These are phyloP conservation scores for Gastrolobium bilobum DNA, from an alignment of 306 rosid species.

Conservation along the genomic window DNA sequence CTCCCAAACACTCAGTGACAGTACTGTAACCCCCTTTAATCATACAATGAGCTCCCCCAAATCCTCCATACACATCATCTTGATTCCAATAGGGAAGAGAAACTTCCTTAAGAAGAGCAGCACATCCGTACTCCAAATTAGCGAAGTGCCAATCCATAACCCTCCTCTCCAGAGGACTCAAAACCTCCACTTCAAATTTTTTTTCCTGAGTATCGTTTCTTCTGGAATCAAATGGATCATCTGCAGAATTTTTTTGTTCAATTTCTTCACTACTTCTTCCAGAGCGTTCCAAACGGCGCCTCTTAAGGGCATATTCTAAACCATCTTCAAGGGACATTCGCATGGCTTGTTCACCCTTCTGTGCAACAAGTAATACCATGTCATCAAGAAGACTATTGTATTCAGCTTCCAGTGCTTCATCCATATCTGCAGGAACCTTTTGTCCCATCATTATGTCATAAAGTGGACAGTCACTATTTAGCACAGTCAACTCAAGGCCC, in stretches of 20 bases:
- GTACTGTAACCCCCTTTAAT: conserved; percentile 96
- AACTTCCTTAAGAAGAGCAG: conserved; percentile 88
- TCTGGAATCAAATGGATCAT: conserved; percentile 52
- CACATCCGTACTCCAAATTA: conserved; percentile 98
- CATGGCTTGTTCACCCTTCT: conserved; percentile 85
- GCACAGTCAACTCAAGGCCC: conserved; percentile 91
- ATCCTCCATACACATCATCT: conserved; percentile 98
- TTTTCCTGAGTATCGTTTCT: conserved; percentile 44
- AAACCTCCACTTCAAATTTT: conserved; percentile 59
- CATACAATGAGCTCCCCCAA: conserved; percentile 99
- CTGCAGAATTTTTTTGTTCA: conserved; percentile 50
- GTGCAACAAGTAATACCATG: conserved; percentile 86
- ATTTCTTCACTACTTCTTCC: conserved; percentile 57
- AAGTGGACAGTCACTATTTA: conserved; percentile 98
- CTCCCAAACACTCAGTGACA: conserved; percentile 91
- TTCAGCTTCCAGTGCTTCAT: conserved; percentile 95
- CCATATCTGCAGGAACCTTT: conserved; percentile 92
- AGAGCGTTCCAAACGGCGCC: conserved; percentile 68
- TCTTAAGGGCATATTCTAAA: conserved; percentile 88
- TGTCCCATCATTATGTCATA: conserved; percentile 82
- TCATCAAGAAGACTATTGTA: conserved; percentile 98
- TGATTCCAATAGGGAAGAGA: conserved; percentile 99
- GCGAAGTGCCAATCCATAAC: conserved; percentile 99
- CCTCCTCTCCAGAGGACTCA: conserved; percentile 95
- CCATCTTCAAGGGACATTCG: conserved; percentile 98